Evolutionary conservation across 331 rosid genomes (phyloP).

Genomic region (Telfairia occidentalis): DNA sequence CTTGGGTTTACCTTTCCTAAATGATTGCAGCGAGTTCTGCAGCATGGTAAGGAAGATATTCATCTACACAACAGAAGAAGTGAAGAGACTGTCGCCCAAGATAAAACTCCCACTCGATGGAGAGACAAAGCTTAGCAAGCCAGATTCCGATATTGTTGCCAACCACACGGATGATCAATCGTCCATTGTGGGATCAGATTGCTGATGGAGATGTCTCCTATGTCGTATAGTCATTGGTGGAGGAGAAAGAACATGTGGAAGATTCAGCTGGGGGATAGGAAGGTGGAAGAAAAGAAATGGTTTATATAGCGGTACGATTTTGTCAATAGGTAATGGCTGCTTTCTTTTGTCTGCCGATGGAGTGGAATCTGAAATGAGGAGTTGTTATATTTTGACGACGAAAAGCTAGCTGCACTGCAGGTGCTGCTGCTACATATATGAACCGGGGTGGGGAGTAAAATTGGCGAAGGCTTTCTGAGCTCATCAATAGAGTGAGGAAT

Average conservation of each 20-base stretch:
- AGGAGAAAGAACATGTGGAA: constrained; percentile 5
- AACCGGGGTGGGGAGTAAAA: neutral
- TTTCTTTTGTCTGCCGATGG: constrained; percentile 1
- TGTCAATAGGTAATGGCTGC: constrained; percentile 4
- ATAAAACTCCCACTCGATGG: constrained; percentile 41
- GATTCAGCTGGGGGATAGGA: neutral
- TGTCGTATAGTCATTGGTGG: neutral
- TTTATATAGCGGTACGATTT: neutral
- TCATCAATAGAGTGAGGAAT: neutral
- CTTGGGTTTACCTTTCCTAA: neutral
- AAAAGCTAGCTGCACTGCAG: constrained; percentile 3
- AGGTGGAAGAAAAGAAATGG: neutral
- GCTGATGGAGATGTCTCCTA: constrained; percentile 25
- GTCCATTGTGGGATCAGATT: constrained; percentile 58
- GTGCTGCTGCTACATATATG: neutral
- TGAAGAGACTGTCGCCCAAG: constrained; percentile 79
- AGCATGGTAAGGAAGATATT: constrained; percentile 83
- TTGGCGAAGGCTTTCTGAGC: neutral
- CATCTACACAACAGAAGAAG: constrained; percentile 84
- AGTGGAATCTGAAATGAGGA: neutral
- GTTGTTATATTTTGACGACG: neutral
- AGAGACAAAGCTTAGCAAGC: constrained; percentile 44
- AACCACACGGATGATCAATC: constrained; percentile 64
- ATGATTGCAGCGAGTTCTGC: constrained; percentile 78
- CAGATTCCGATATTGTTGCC: constrained; percentile 49